Percentiles rank a stretch among this genome's conserved stretches.
Conservation (phyloP, 1,284 basidiomycete genomes). For the Malassezia japonica region DNA sequence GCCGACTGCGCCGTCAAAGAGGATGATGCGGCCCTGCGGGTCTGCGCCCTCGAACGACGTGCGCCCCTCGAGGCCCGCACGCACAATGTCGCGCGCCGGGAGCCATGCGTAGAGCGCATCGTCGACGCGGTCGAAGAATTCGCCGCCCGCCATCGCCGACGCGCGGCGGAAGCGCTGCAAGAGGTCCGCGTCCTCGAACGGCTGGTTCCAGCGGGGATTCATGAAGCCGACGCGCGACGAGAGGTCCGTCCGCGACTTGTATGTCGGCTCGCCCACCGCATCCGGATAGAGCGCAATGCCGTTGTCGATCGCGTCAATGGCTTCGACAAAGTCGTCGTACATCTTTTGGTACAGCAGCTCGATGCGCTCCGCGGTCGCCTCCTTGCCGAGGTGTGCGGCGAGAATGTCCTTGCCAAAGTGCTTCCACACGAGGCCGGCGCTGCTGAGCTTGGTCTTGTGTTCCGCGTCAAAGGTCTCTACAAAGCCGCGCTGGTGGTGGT, state of each 20-base stretch:
- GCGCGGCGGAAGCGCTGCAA: slow-evolving; percentile 61
- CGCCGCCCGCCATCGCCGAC: slow-evolving; percentile 70
- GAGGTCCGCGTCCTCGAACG: slow-evolving; percentile 22
- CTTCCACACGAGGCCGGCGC: slow-evolving; percentile 69
- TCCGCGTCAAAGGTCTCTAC: slow-evolving; percentile 76
- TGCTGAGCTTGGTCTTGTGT: slow-evolving; percentile 72
- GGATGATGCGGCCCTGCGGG: slow-evolving; percentile 64
- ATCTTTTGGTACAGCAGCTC: slow-evolving; percentile 74
- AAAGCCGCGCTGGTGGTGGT: slow-evolving; percentile 95
- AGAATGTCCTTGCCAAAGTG: slow-evolving; percentile 89
- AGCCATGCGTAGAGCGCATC: slow-evolving; percentile 84
- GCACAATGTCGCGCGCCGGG: slow-evolving; percentile 75
- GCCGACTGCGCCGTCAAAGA: slow-evolving; percentile 70
- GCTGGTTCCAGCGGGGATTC: slow-evolving; percentile 46
- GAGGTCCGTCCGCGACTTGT: slow-evolving; percentile 42
- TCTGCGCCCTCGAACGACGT: slow-evolving; percentile 54
- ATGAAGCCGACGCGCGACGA: slow-evolving; percentile 37
- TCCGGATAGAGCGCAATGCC: slow-evolving; percentile 40
- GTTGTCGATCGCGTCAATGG: slow-evolving; percentile 80
- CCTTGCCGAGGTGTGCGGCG: slow-evolving; percentile 56
- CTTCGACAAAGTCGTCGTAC: slow-evolving; percentile 85
- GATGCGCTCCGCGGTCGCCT: slow-evolving; percentile 57
- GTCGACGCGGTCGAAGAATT: slow-evolving; percentile 71
- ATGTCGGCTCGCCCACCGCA: slow-evolving; percentile 26
- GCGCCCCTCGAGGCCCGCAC: slow-evolving; percentile 58